Evolutionary conservation across 257 asterid species (phyloP).

Genomic region (Plantago elongata): DNA sequence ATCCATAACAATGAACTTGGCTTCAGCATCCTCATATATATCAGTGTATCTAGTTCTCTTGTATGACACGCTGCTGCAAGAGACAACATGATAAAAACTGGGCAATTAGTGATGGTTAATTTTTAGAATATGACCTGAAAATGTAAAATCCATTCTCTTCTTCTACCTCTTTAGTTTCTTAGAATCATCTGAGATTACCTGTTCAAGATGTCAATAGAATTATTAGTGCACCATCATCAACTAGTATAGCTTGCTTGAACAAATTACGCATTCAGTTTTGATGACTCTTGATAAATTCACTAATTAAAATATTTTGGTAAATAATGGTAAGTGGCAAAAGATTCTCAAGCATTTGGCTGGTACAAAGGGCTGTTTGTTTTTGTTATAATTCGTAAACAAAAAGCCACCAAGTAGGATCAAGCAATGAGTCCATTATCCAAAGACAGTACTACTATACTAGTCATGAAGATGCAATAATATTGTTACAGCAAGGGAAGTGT

Average conservation of each 20-base stretch:
- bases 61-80: slow-evolving; percentile 29
- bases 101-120: background rate
- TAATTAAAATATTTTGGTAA: too few species aligned
- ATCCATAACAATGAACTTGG: slow-evolving; percentile 56
- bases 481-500: too few species aligned
- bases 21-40: slow-evolving; percentile 54
- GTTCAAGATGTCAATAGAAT: slow-evolving; percentile 22
- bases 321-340: too few species aligned
- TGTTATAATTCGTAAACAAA: too few species aligned
- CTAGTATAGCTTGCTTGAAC: background rate
- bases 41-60: slow-evolving; percentile 43
- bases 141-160: background rate
- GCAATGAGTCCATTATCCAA: too few species aligned
- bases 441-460: too few species aligned
- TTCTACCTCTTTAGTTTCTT: slow-evolving; percentile 34
- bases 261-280: slow-evolving; percentile 3
- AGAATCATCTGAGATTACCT: slow-evolving; percentile 39
- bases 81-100: slow-evolving; percentile 18
- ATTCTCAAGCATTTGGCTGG: too few species aligned
- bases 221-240: slow-evolving; percentile 16
- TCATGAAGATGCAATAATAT: too few species aligned
- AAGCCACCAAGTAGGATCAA: too few species aligned
- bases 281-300: too few species aligned
- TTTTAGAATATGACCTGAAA: background rate
- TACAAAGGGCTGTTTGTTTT: too few species aligned